phyloP scores from a whole-genome alignment of 2,329 filamentous ascomycete genomes.

The Fusarium domesticum region DNA sequence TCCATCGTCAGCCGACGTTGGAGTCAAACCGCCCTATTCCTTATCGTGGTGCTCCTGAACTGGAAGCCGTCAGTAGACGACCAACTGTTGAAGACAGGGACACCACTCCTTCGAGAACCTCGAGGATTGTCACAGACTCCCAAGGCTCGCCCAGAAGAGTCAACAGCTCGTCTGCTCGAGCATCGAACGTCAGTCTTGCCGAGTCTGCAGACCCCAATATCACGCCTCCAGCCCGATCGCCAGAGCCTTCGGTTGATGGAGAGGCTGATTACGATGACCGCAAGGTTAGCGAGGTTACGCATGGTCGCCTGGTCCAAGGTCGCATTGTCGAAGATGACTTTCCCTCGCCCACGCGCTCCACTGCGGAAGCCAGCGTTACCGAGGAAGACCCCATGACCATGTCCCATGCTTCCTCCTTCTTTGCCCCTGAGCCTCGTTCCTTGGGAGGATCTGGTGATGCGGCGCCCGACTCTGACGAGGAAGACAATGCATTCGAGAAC shows the following conservation, averaged over 20 bases:
- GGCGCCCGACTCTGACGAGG: conserved; percentile 80
- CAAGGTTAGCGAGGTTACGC: conserved; percentile 84
- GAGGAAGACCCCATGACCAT: conserved; percentile 81
- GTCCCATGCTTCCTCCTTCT: conserved; percentile 76
- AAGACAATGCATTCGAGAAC: conserved; percentile 83
- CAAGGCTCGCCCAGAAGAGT: conserved; percentile 43
- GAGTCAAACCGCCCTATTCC: conserved; percentile 33
- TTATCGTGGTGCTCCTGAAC: conserved; percentile 15
- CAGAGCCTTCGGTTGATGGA: conserved; percentile 32
- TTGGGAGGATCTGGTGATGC: conserved; percentile 84
- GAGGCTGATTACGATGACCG: conserved; percentile 66
- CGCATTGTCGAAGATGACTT: conserved; percentile 95
- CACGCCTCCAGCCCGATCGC: conserved; percentile 25
- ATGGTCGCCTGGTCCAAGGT: conserved; percentile 85
- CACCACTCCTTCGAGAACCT: conserved; percentile 22
- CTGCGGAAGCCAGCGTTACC: conserved; percentile 60
- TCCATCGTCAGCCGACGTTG: conserved; percentile 46
- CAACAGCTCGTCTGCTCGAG: conserved; percentile 18
- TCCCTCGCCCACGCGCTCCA: conserved; percentile 71
- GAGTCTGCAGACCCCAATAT: conserved; percentile 14
- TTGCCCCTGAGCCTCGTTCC: conserved; percentile 63
- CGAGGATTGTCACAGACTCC: conserved; percentile 40
- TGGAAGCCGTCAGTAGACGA: conserved; percentile 16
- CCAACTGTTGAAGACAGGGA: conserved; percentile 3
- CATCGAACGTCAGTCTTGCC: conserved; percentile 8